These are phyloP conservation scores for Coprinopsis sp. DNA, from an alignment of 768 basidiomycete genomes.

Conservation along the genomic window DNA sequence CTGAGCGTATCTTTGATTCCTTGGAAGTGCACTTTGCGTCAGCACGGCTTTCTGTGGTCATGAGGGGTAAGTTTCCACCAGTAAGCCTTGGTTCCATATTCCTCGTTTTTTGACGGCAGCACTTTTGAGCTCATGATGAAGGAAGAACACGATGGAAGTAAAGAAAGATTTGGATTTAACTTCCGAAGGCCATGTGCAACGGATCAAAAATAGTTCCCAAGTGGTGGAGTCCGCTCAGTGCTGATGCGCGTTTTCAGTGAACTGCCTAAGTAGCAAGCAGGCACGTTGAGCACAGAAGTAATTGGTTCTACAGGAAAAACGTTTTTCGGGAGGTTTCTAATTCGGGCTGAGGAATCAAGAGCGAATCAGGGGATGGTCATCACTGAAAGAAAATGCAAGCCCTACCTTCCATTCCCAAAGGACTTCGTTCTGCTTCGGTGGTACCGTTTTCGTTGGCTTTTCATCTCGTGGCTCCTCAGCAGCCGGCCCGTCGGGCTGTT, in stretches of 20 bases:
- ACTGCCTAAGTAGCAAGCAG: too few relatives aligned
- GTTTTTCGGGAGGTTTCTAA: conserved; percentile 86
- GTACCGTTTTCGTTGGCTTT: conserved; percentile 33
- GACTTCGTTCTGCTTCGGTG: conserved; percentile 71
- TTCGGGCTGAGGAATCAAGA: conserved; percentile 59
- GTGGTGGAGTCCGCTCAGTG: too few relatives aligned
- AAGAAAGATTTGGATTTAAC: too few relatives aligned
- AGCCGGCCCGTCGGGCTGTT: conserved; percentile 28
- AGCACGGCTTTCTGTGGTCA: not conserved
- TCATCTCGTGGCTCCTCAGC: conserved; percentile 21
- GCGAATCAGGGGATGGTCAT: conserved; percentile 10
- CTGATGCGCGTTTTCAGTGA: too few relatives aligned
- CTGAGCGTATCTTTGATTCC: conserved; percentile 70
- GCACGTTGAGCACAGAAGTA: not conserved
- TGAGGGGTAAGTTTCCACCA: conserved; percentile 45
- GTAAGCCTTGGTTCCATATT: conserved; percentile 64
- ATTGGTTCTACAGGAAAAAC: conserved; percentile 66
- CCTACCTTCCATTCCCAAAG: conserved; percentile 90
- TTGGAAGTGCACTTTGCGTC: conserved; percentile 22
- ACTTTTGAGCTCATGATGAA: conserved; percentile 10
- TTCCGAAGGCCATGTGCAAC: too few relatives aligned
- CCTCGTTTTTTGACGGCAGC: conserved; percentile 61
- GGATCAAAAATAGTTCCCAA: too few relatives aligned
- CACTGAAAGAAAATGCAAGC: not conserved
- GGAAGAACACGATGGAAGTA: conserved; percentile 2